These are phyloP conservation scores for Candida khao-thaluensis DNA, from an alignment of 805 yeast species.

Conservation along the genomic window DNA sequence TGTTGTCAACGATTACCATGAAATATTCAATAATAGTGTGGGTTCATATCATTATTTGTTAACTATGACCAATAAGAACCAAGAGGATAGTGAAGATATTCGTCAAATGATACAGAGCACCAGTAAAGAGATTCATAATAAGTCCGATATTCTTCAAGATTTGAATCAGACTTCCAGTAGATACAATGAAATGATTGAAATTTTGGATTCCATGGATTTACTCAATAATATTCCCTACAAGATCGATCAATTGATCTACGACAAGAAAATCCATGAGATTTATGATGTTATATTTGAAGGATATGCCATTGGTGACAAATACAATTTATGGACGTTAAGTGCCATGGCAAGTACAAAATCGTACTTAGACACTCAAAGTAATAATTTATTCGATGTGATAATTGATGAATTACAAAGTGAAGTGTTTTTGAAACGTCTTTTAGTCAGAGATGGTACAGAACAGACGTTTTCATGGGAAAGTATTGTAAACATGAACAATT, in stretches of 20 bases:
- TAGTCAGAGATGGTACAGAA: slow-evolving; percentile 9
- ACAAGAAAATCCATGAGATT: slow-evolving; percentile 66
- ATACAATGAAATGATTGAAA: slow-evolving; percentile 67
- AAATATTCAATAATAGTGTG: slow-evolving; percentile 79
- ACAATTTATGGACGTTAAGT: slow-evolving; percentile 56
- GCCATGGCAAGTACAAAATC: slow-evolving; percentile 51
- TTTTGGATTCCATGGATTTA: slow-evolving; percentile 64
- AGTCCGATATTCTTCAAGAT: slow-evolving; percentile 59
- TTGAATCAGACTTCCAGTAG: slow-evolving; percentile 61
- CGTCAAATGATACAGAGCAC: slow-evolving; percentile 50
- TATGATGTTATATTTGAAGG: slow-evolving; percentile 51
- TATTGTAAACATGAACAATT: slow-evolving; percentile 21
- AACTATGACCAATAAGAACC: slow-evolving; percentile 62
- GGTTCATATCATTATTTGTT: slow-evolving; percentile 80
- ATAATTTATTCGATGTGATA: slow-evolving; percentile 63
- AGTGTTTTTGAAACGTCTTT: slow-evolving; percentile 41
- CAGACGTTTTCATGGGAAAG: slow-evolving; percentile 21
- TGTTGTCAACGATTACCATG: slow-evolving; percentile 80
- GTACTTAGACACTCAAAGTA: slow-evolving; percentile 55
- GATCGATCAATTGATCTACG: slow-evolving; percentile 67
- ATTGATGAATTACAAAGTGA: slow-evolving; percentile 75
- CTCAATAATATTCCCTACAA: slow-evolving; percentile 57
- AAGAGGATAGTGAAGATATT: slow-evolving; percentile 50
- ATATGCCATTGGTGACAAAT: slow-evolving; percentile 45
- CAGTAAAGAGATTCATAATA: slow-evolving; percentile 48